Base-by-base conservation (phyloP, 2,329 filamentous ascomycete genomes). In the Ilyonectria robusta region DNA sequence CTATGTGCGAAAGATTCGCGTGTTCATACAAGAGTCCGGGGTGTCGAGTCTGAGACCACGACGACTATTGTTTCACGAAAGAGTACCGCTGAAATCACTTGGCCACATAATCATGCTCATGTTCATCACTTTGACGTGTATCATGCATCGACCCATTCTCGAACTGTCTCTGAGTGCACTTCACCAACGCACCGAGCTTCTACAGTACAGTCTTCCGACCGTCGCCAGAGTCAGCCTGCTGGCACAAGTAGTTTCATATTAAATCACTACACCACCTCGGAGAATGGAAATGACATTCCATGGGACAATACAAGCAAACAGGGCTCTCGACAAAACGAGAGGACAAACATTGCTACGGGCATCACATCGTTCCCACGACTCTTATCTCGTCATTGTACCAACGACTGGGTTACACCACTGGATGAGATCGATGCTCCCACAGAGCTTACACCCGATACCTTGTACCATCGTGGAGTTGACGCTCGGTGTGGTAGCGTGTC, bases 341-440 rank as follows among this genome's bases (percentile, higher is more conserved):
- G 62, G 33, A 59, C 70, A 4, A 73, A 68, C 29, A 62, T 70
- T 35, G 68, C 70, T 7, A 72, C 74, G 19, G 72, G 72, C n/a
- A 79, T 81, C 6, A 78, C 75, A 2, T 81, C 78, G 10, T 82
- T 82, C 56, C 79, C 79, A 13, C 71, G 74, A 26, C 71, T 82
- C 9, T 69, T 66, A 10, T 72, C 76, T 10, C 76, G 79, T 6
- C 75, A 78, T 9, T 78, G 75, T 46, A 82, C 79, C 0, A 65
- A 70, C 10, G 80, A 81, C 6, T 79, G 78, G 78, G 50, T 75
- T n/a, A 76, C 67, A 7, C 73, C 78, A 2, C 71, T 72, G 2
- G 57, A 59, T 1, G 66, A 69, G 1, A 54, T 75, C 2, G 69
- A 75, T 15, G 68, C 73, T 3, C 31, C 68, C 19, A 67, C 60